phyloP scores from a whole-genome alignment of 192 early-diverging fungal species.

The Geosiphon pyriformis region DNA sequence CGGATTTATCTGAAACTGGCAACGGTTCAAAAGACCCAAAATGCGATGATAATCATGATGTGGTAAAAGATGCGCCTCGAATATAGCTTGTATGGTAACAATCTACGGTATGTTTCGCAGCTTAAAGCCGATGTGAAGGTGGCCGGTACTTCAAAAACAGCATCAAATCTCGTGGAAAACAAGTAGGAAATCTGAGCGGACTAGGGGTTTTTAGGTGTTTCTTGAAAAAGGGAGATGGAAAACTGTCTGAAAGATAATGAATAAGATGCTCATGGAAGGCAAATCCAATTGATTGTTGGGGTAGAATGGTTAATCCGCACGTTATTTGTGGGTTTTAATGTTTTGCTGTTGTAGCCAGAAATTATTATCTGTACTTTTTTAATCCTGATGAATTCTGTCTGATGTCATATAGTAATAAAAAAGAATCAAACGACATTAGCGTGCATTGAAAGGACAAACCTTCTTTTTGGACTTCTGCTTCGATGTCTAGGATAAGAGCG shows the following conservation, averaged over 20 bases:
- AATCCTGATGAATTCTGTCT: no score
- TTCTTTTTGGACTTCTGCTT: constrained; percentile 22
- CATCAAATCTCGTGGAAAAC: not conserved
- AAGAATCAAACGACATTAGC: constrained; percentile 3
- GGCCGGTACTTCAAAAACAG: constrained; percentile 6
- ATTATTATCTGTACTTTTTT: constrained; percentile 3
- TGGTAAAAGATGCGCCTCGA: not conserved
- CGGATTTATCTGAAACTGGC: constrained; percentile 3
- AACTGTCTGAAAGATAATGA: not conserved
- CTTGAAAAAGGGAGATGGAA: not conserved
- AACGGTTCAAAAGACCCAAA: constrained; percentile 2
- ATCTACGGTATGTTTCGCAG: not conserved
- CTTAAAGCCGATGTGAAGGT: constrained; percentile 1
- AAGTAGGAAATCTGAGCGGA: not conserved
- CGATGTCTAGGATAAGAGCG: constrained; percentile 7
- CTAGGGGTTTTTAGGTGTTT: no score
- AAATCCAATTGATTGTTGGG: not conserved
- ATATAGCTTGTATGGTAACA: not conserved
- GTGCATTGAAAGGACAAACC: constrained; percentile 23
- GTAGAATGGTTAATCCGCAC: not conserved
- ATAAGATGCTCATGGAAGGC: not conserved
- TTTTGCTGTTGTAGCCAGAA: not conserved
- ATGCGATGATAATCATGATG: not conserved
- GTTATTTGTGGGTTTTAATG: not conserved
- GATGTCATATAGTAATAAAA: constrained; percentile 8